Base-by-base conservation (phyloP, 2,329 filamentous ascomycete genomes). In the Xylariaceae sp. region DNA sequence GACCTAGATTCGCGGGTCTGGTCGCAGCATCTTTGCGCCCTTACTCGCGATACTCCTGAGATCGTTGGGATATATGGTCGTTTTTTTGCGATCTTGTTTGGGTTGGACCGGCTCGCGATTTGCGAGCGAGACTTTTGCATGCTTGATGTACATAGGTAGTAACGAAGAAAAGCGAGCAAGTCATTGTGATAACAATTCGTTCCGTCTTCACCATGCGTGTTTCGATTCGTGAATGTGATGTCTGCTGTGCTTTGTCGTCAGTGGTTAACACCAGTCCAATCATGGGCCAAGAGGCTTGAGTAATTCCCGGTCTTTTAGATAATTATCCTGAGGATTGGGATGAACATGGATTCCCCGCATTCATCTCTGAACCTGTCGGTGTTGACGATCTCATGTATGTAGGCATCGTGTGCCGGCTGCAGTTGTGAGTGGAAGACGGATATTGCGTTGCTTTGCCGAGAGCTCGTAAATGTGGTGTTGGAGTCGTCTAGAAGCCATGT, bases 331-430 rank as follows among this genome's bases (percentile, higher is more conserved):
- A n/a, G 42, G 13, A 45, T 45, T n/a, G 13, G 13, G 18, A 45
- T 11, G 48, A 55, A 56, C 58, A 59, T 59, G 61, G 61, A 53
- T 63, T 61, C 61, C 61, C 61, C 61, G 61, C 61, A 63, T 59
- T 58, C 35, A 30, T 18, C 17, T 8, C 7, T 49, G 37, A 13
- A 42, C 9, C 37, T 42, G 37, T 42, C 9, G 37, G 37, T 5
- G 11, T 30, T 30, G 23, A 30, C 23, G 23, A 30, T 30, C 13
- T 42, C 37, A 42, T 42, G 9, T 42, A 42, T 30, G 23, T 30
- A 30, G 23, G 23, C 23, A 30, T 30, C 23, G 23, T 30, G 17
- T 18, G 17, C 17, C 17, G 17, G 17, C 17, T 18, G 5, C 23
- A 30, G 4, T 30, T 30, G 23, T 30, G 23, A 30, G 23, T 30